A percentile compares a stretch with the other conserved stretches of the same genome.
These are phyloP conservation scores for Andrographis paniculata DNA, from an alignment of 305 asterid species.

Conservation along the genomic window DNA sequence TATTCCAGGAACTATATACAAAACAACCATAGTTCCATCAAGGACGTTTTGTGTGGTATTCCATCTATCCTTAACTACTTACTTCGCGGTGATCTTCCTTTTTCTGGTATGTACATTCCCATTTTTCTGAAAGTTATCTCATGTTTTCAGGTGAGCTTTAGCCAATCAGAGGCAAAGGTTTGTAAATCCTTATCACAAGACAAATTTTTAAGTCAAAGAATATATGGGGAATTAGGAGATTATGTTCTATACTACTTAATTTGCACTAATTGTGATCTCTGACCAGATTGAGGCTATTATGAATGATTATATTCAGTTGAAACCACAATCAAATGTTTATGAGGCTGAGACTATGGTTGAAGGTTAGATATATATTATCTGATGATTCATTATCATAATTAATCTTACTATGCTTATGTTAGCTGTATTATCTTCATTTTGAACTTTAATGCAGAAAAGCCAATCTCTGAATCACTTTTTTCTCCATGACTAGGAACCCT, in stretches of 20 bases:
- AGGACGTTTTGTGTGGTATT: conserved; percentile 91
- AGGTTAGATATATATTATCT: conserved; percentile 37
- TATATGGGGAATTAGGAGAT: no score
- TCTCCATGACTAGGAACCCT: conserved; percentile 58
- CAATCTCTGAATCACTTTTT: conserved; percentile 12
- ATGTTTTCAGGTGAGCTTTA: conserved; percentile 68
- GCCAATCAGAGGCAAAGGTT: conserved; percentile 92
- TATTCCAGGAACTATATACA: conserved; percentile 71
- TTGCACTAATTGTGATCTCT: conserved; percentile 11
- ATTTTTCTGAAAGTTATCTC: neutral
- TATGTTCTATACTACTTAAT: no score
- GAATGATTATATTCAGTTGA: conserved; percentile 82
- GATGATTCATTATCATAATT: conserved; percentile 5
- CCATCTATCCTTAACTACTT: conserved; percentile 9
- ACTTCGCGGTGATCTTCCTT: conserved; percentile 6
- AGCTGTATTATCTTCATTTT: conserved; percentile 1
- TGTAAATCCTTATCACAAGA: conserved; percentile 17
- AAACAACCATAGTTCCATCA: conserved; percentile 77
- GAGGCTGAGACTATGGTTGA: conserved; percentile 88
- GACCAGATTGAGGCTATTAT: conserved; percentile 79
- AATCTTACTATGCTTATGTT: neutral
- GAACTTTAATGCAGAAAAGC: conserved; percentile 9
- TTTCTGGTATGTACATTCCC: conserved; percentile 7
- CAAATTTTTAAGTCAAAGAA: no score
- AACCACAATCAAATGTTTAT: conserved; percentile 58